Conservation (phyloP, 768 basidiomycete genomes). For the Russula brevipes region DNA sequence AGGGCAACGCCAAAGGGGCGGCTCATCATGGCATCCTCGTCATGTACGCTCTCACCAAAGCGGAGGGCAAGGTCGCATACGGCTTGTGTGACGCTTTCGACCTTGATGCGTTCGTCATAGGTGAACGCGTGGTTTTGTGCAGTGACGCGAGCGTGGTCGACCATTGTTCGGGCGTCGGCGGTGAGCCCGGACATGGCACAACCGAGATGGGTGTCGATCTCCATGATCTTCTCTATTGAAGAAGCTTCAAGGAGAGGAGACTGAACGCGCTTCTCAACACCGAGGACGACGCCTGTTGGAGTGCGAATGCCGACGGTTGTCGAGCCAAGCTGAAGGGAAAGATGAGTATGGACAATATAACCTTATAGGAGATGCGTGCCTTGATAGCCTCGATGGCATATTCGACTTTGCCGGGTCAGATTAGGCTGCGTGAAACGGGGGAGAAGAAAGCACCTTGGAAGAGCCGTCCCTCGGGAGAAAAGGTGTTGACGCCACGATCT, state of each 20-base stretch:
- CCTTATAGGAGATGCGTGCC: conserved; percentile 39
- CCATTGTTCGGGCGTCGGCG: conserved; percentile 98
- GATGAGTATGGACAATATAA: conserved; percentile 2
- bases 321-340: conserved; percentile 73
- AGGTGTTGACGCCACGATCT: conserved; percentile 99
- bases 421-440: conserved; percentile 8
- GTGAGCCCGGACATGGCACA: conserved; percentile 98
- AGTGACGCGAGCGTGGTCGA: conserved; percentile 98
- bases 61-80: conserved; percentile 95
- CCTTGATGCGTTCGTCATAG: conserved; percentile 94
- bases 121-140: conserved; percentile 94
- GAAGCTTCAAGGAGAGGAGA: conserved; percentile 91
- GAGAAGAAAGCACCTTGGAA: conserved; percentile 73
- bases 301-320: conserved; percentile 96
- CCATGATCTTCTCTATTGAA: conserved; percentile 99
- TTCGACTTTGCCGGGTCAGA: conserved; percentile 61
- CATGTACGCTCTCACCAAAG: conserved; percentile 98
- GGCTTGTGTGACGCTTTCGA: conserved; percentile 97
- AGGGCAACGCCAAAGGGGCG: conserved; percentile 97
- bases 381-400: conserved; percentile 99
- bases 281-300: conserved; percentile 84
- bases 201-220: conserved; percentile 93
- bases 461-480: conserved; percentile 95
- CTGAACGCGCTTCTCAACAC: conserved; percentile 97
- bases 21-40: conserved; percentile 99